Evolutionary conservation across 2,329 filamentous ascomycete genomes (phyloP).

Genomic region (Botrytis hyacinthi): DNA sequence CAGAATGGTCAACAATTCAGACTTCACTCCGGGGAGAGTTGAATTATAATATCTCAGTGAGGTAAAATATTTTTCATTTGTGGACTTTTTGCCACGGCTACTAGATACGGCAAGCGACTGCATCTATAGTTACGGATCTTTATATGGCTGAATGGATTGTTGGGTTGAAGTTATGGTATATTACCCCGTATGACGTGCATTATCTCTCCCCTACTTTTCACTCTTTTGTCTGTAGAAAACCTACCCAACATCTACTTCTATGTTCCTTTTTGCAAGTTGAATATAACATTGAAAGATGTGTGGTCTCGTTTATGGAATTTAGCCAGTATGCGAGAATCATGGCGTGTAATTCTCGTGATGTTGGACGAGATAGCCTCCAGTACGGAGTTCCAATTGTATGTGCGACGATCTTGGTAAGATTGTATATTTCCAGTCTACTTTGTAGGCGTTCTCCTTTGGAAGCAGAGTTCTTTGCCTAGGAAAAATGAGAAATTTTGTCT

Average conservation of each 20-base stretch:
- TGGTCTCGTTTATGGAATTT: neutral
- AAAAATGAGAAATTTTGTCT: neutral
- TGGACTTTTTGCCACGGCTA: too few relatives aligned
- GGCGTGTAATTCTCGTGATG: neutral
- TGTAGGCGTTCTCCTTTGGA: neutral
- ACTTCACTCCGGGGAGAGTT: rapidly evolving
- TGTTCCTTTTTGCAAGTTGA: neutral
- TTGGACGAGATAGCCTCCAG: neutral
- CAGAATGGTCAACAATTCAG: neutral
- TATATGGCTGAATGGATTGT: neutral
- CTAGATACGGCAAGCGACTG: too few relatives aligned
- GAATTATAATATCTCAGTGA: neutral
- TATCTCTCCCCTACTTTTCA: neutral
- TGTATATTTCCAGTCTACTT: neutral
- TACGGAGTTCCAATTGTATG: neutral
- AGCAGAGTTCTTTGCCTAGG: neutral
- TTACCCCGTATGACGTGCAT: neutral
- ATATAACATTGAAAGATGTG: neutral
- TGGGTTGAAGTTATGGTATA: neutral
- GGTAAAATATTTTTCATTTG: too few relatives aligned
- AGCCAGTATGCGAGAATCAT: neutral
- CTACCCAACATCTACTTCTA: neutral
- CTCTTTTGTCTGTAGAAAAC: neutral
- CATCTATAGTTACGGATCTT: neutral
- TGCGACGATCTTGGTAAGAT: neutral